Conservation (phyloP, 768 basidiomycete species). For the Leccinellum luteum region DNA sequence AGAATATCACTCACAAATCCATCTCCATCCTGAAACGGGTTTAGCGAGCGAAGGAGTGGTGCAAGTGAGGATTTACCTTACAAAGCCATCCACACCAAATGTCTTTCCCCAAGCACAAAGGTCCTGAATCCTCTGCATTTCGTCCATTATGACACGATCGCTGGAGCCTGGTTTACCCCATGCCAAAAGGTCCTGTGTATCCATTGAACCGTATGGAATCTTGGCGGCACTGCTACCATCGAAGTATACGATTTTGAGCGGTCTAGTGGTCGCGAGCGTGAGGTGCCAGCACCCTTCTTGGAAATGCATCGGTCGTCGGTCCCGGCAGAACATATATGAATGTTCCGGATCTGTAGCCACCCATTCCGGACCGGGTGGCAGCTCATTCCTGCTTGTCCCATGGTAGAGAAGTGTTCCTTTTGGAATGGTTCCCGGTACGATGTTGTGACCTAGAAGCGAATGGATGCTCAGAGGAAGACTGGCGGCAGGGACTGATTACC, state of each 20-base stretch:
- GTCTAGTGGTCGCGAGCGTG: conserved; percentile 19
- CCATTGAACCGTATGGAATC: conserved; percentile 39
- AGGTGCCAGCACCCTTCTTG: conserved; percentile 16
- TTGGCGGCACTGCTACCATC: conserved; percentile 51
- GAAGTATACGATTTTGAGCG: conserved; percentile 49
- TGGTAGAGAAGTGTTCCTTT: conserved; percentile 39
- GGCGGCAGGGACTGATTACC: conserved; percentile 25
- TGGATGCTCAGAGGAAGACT: conserved; percentile 12
- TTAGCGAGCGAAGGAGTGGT: background rate
- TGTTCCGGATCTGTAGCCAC: conserved; percentile 36
- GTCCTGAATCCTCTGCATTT: conserved; percentile 34
- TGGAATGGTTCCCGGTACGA: conserved; percentile 34
- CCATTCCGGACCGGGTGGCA: conserved; percentile 35
- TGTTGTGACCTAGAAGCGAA: conserved; percentile 19
- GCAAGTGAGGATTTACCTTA: conserved; percentile 31
- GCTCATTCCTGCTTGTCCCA: conserved; percentile 13
- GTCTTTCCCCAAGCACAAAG: conserved; percentile 45
- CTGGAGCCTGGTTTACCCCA: conserved; percentile 36
- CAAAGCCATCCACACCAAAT: conserved; percentile 44
- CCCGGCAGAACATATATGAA: conserved; percentile 37
- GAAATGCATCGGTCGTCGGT: rapidly evolving
- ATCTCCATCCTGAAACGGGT: conserved; percentile 24
- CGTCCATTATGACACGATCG: conserved; percentile 18
- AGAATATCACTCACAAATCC: conserved; percentile 28
- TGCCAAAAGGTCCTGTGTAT: conserved; percentile 46